Percentiles rank a stretch among this genome's conserved stretches.
These are phyloP conservation scores for Aspergillus sparsus DNA, from an alignment of 495 filamentous ascomycete species.

Conservation along the genomic window DNA sequence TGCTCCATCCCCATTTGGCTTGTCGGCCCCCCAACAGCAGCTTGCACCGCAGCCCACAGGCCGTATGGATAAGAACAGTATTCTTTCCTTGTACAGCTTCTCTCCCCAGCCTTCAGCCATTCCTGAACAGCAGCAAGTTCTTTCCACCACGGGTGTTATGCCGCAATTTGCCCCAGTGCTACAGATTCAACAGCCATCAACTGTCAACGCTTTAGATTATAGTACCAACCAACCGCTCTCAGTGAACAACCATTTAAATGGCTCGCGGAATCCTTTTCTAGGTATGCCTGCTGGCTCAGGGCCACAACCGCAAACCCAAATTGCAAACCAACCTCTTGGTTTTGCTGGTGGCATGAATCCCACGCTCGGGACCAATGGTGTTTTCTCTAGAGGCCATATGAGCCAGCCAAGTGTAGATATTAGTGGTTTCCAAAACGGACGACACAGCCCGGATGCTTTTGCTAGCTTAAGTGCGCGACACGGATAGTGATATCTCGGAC, in stretches of 20 bases:
- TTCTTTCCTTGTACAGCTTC: constrained; percentile 84
- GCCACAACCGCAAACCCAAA: constrained; percentile 20
- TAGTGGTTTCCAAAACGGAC: constrained; percentile 69
- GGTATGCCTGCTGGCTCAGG: constrained; percentile 13
- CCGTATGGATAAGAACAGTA: constrained; percentile 74
- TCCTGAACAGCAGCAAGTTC: constrained; percentile 35
- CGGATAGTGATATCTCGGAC: constrained; percentile 25
- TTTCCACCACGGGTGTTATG: constrained; percentile 13
- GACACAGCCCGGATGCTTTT: constrained; percentile 96
- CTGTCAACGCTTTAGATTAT: constrained; percentile 35
- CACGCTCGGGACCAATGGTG: constrained; percentile 15
- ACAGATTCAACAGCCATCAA: constrained; percentile 29
- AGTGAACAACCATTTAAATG: constrained; percentile 10
- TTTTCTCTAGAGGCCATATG: constrained; percentile 55
- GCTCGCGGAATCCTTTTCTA: constrained; percentile 47
- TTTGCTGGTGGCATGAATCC: constrained; percentile 25
- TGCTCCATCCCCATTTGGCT: constrained; percentile 33
- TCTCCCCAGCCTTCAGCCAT: constrained; percentile 61
- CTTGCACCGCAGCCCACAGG: constrained; percentile 45
- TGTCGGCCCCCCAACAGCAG: constrained; percentile 39
- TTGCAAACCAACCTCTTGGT: constrained; percentile 18
- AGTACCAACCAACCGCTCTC: constrained; percentile 31
- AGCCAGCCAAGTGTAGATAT: constrained; percentile 91
- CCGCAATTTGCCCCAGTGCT: constrained; percentile 28
- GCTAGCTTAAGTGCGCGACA: constrained; percentile 78